Evolutionary conservation across 139 green algal species (phyloP).

Genomic region (Chlorella sorokiniana): DNA sequence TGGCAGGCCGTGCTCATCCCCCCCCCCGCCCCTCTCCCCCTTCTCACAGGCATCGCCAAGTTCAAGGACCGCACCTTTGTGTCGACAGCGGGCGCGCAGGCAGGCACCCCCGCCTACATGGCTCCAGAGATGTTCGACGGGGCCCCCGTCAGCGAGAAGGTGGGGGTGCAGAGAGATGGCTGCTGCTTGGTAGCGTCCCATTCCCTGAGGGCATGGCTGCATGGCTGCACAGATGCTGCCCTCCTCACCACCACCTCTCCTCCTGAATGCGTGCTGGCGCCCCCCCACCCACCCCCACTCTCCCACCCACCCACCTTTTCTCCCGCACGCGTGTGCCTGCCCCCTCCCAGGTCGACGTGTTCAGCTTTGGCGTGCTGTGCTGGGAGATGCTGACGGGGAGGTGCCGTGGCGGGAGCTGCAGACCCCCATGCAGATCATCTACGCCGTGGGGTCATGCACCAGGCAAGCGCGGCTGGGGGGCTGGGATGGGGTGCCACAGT

Average conservation of each 20-base stretch:
- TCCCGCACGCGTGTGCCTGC: no score
- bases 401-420: constrained; percentile 72
- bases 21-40: no score
- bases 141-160: constrained; percentile 39
- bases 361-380: constrained; percentile 70
- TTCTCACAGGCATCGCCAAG: constrained; percentile 47
- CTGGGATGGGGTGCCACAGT: background rate
- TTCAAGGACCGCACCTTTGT: constrained; percentile 69
- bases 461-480: background rate
- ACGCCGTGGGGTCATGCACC: constrained; percentile 47
- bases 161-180: background rate
- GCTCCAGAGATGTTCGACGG: constrained; percentile 66
- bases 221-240: no score
- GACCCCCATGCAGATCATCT: constrained; percentile 81
- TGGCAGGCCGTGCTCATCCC: background rate
- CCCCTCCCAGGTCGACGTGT: constrained; percentile 43
- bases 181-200: background rate
- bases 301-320: background rate
- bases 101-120: constrained; percentile 80
- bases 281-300: background rate
- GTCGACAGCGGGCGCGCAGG: constrained; percentile 61
- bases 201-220: background rate
- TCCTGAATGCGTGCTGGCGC: background rate
- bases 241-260: background rate
- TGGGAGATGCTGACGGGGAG: constrained; percentile 74